phyloP scores from a whole-genome alignment of 495 filamentous ascomycete genomes.

The Xylaria scruposa region DNA sequence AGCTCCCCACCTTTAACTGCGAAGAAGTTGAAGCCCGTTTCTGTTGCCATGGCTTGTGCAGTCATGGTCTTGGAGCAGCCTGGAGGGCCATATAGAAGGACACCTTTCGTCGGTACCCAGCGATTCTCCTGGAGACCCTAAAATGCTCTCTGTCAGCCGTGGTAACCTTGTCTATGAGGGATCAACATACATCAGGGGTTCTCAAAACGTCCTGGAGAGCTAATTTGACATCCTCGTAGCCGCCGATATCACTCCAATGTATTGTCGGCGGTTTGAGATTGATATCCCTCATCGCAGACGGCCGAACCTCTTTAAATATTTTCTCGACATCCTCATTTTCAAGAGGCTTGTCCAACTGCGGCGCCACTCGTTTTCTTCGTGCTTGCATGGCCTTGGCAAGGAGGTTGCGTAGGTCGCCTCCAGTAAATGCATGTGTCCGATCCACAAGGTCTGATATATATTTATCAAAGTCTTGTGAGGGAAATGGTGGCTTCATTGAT shows the following conservation, averaged over 20 bases:
- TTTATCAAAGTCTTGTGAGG: conserved; percentile 43
- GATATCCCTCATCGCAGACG: conserved; percentile 89
- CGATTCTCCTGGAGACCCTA: conserved; percentile 36
- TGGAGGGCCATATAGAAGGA: conserved; percentile 91
- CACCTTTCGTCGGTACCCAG: conserved; percentile 72
- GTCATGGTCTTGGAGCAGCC: conserved; percentile 96
- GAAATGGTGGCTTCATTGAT: conserved; percentile 49
- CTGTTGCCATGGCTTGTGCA: conserved; percentile 91
- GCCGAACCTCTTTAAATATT: conserved; percentile 60
- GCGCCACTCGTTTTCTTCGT: conserved; percentile 34
- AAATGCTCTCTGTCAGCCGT: conserved; percentile 11
- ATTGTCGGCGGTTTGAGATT: conserved; percentile 88
- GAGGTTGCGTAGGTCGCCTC: conserved; percentile 53
- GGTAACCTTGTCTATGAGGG: neutral
- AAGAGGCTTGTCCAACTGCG: conserved; percentile 32
- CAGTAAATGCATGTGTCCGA: conserved; percentile 62
- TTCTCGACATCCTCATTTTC: conserved; percentile 51
- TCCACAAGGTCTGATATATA: conserved; percentile 54
- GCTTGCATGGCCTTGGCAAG: conserved; percentile 49
- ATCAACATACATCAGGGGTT: conserved; percentile 31
- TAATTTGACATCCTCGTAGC: conserved; percentile 81
- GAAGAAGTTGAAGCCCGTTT: conserved; percentile 91
- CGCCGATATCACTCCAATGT: conserved; percentile 88
- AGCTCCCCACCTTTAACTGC: conserved; percentile 96
- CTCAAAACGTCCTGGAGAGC: conserved; percentile 44